These are phyloP conservation scores for Clarireedia paspali DNA, from an alignment of 2,329 filamentous ascomycete genomes.

Conservation along the genomic window DNA sequence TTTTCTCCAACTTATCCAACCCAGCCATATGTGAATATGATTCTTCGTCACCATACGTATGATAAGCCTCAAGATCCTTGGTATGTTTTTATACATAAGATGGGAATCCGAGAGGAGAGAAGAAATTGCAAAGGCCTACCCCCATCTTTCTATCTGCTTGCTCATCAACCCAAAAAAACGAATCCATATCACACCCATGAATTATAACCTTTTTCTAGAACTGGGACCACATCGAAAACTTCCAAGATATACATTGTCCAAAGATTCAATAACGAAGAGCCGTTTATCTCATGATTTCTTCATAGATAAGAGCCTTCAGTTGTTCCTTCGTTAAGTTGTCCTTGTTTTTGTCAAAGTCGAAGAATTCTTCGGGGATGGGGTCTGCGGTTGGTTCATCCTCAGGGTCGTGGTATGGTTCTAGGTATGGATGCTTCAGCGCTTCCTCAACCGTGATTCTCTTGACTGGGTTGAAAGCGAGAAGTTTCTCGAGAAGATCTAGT, in stretches of 20 bases:
- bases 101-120: not conserved
- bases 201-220: constrained; percentile 3
- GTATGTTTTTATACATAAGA: not conserved
- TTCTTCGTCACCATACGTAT: not conserved
- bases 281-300: constrained; percentile 66
- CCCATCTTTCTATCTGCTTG: too few relatives aligned
- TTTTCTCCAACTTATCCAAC: not conserved
- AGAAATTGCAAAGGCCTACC: not conserved
- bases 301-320: constrained; percentile 92
- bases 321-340: constrained; percentile 97
- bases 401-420: constrained; percentile 97
- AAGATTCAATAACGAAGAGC: not conserved
- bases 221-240: not conserved
- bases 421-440: constrained; percentile 91
- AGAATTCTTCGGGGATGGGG: constrained; percentile 97
- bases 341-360: constrained; percentile 99
- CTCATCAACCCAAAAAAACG: not conserved
- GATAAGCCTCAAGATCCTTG: not conserved
- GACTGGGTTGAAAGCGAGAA: constrained; percentile 94
- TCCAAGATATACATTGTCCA: constrained; percentile 1
- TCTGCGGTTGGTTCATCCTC: constrained; percentile 96
- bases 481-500: constrained; percentile 87
- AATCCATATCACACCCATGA: not conserved
- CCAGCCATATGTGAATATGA: not conserved
- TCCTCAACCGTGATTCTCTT: constrained; percentile 99